Base-by-base conservation (phyloP, 169 alveolate species). In the Besnoitia besnoiti region DNA sequence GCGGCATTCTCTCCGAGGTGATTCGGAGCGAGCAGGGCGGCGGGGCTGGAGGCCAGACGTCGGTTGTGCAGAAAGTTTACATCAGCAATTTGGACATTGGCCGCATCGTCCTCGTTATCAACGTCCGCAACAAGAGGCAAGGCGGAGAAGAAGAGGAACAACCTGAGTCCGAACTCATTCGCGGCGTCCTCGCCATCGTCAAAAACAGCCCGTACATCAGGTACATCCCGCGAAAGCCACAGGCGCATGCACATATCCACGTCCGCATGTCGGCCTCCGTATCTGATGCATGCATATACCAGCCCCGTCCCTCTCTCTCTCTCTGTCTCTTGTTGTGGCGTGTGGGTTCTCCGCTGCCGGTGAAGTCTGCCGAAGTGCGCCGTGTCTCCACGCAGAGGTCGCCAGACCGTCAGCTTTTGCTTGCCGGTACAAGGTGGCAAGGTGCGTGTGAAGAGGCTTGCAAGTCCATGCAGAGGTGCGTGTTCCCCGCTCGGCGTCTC, bases 151-250 rank as follows among this genome's bases (percentile, higher is more conserved):
- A 88, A 85, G 92, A 92, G 47, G 90, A 79, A 39, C 93, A 92
- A 55, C 94, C 94, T 21, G 87, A 92, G 39, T 85, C 92, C 46
- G 94, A 92, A 35, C 67, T 92, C 50, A 92, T 92, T 14, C 50
- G 94, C 16, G 92, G 90, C 33, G 92, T 92, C 0, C 51, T 92
- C 39, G 91, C 93, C n/a, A 73, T 92, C 59, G 85, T 92, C 79
- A 92, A 92, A 37, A 42, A 46, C 59, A 92, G 93, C 35, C 94
- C 92, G 39, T 85, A 92, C 89, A 92, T 92, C 80, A 92, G 91
- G 91, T 87, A 51, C 24, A n/a, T n/a, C n/a, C n/a, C 30, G 27
- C 30, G 27, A 61, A 30, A n/a, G n/a, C n/a, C n/a, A 79, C 61
- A 79, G 27, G 30, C 61, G 27, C 61, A 30, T 79, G 30, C 30